phyloP scores from a whole-genome alignment of 1,284 basidiomycete genomes.

The Ustanciosporium gigantosporum region DNA sequence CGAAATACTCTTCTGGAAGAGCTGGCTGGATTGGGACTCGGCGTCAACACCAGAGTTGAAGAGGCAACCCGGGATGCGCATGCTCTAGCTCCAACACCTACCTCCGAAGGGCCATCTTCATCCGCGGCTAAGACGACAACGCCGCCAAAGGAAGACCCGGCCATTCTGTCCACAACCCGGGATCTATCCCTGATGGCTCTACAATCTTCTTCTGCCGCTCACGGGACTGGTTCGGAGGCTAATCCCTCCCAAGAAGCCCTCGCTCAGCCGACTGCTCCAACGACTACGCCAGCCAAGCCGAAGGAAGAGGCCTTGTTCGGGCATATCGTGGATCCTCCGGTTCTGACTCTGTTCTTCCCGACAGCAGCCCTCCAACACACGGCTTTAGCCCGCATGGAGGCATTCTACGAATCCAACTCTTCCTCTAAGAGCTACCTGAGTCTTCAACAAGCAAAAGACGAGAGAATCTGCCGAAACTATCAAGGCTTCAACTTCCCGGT shows the following conservation, averaged over 20 bases:
- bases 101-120: not conserved
- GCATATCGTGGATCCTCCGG: conserved; percentile 28
- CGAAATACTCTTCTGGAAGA: conserved; percentile 28
- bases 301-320: conserved; percentile 21
- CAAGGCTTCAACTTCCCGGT: conserved; percentile 57
- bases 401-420: conserved; percentile 51
- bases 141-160: not conserved
- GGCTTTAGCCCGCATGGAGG: conserved; percentile 52
- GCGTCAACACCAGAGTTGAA: conserved; percentile 10
- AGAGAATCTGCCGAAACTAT: conserved; percentile 49
- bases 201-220: not conserved
- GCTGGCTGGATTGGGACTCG: conserved; percentile 24
- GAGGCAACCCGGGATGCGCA: not conserved
- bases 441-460: conserved; percentile 30
- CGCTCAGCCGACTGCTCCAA: conserved; percentile 1
- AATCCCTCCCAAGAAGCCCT: conserved; percentile 7
- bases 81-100: not conserved
- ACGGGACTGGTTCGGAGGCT: not conserved
- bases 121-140: not conserved
- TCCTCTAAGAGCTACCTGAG: conserved; percentile 31
- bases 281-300: not conserved
- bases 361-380: conserved; percentile 41
- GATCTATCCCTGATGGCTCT: conserved; percentile 1
- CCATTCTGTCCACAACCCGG: not conserved
- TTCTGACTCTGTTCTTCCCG: conserved; percentile 53